A percentile compares a stretch with the other conserved stretches of the same genome.
phyloP scores from a whole-genome alignment of 2,329 filamentous ascomycete species.

The Pseudogymnoascus sp. region DNA sequence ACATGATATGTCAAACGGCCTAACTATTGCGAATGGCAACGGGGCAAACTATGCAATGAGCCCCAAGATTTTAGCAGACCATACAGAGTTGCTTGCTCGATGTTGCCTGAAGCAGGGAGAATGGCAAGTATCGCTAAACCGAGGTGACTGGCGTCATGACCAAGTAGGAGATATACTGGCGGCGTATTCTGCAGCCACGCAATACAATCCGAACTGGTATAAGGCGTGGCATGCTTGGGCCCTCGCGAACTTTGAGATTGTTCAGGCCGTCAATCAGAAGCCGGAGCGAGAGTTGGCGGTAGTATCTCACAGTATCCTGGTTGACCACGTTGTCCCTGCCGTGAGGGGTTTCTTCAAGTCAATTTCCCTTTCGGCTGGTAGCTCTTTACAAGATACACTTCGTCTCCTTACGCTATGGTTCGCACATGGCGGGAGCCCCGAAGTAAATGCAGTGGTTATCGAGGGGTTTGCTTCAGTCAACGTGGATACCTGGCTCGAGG shows the following conservation, averaged over 20 bases:
- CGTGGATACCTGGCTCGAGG: slow-evolving; percentile 96
- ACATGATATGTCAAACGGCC: slow-evolving; percentile 27
- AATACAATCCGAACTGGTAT: slow-evolving; percentile 92
- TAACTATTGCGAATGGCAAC: slow-evolving; percentile 26
- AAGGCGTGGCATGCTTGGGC: slow-evolving; percentile 99
- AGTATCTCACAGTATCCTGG: slow-evolving; percentile 59
- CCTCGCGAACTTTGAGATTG: slow-evolving; percentile 95
- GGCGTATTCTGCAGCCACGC: slow-evolving; percentile 87
- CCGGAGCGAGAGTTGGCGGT: slow-evolving; percentile 24
- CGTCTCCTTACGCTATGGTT: slow-evolving; percentile 94
- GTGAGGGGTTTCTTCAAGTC: slow-evolving; percentile 97
- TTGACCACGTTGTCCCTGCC: slow-evolving; percentile 87
- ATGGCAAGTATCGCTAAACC: slow-evolving; percentile 82
- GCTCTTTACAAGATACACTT: slow-evolving; percentile 91
- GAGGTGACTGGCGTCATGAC: slow-evolving; percentile 81
- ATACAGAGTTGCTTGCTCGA: slow-evolving; percentile 74
- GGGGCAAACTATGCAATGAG: slow-evolving; percentile 35
- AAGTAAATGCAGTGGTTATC: slow-evolving; percentile 81
- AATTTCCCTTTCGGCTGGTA: slow-evolving; percentile 82
- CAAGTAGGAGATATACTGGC: slow-evolving; percentile 80
- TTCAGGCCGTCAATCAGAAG: slow-evolving; percentile 58
- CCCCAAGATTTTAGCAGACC: slow-evolving; percentile 46
- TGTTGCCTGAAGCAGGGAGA: slow-evolving; percentile 95
- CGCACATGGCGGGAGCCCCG: slow-evolving; percentile 76
- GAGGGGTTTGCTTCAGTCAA: slow-evolving; percentile 89